phyloP scores from a whole-genome alignment of 371 early-diverging fungal genomes.

The Mucor circinelloides region DNA sequence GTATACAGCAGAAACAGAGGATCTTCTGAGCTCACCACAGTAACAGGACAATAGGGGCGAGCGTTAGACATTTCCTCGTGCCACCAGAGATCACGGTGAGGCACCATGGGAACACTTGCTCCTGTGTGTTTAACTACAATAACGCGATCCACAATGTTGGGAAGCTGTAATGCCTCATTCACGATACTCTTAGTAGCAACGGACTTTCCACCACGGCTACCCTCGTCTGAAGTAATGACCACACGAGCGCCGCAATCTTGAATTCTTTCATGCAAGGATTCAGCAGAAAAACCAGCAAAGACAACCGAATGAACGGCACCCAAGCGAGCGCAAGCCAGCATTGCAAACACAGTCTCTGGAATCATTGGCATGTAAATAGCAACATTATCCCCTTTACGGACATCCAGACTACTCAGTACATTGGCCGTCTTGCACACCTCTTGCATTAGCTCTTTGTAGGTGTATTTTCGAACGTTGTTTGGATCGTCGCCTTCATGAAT shows the following conservation, averaged over 20 bases:
- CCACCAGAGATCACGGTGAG: slow-evolving; percentile 84
- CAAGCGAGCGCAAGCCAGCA: slow-evolving; percentile 92
- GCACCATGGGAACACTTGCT: slow-evolving; percentile 61
- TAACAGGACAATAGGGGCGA: slow-evolving; percentile 76
- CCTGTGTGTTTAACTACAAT: slow-evolving; percentile 86
- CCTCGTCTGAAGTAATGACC: slow-evolving; percentile 83
- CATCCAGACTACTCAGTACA: slow-evolving; percentile 73
- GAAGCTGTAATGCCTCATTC: slow-evolving; percentile 80
- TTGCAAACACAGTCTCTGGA: slow-evolving; percentile 86
- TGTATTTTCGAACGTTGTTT: slow-evolving; percentile 65
- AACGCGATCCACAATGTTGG: slow-evolving; percentile 47
- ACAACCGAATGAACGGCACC: slow-evolving; percentile 90
- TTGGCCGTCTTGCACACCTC: slow-evolving; percentile 83
- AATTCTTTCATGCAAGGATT: slow-evolving; percentile 82
- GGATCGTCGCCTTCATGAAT: slow-evolving; percentile 91
- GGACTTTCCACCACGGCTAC: slow-evolving; percentile 83
- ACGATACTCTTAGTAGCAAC: slow-evolving; percentile 87
- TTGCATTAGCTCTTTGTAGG: slow-evolving; percentile 79
- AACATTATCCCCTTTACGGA: slow-evolving; percentile 89
- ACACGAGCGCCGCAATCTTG: slow-evolving; percentile 73
- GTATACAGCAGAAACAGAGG: slow-evolving; percentile 97
- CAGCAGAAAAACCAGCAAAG: slow-evolving; percentile 90
- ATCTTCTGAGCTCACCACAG: slow-evolving; percentile 84
- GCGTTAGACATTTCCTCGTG: slow-evolving; percentile 74
- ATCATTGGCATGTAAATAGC: slow-evolving; percentile 97